Evolutionary conservation across 352 stramenopile genomes (phyloP), one percentile per base, ranked within the genome.

Genomic region (Plasmopara halstedii): DNA sequence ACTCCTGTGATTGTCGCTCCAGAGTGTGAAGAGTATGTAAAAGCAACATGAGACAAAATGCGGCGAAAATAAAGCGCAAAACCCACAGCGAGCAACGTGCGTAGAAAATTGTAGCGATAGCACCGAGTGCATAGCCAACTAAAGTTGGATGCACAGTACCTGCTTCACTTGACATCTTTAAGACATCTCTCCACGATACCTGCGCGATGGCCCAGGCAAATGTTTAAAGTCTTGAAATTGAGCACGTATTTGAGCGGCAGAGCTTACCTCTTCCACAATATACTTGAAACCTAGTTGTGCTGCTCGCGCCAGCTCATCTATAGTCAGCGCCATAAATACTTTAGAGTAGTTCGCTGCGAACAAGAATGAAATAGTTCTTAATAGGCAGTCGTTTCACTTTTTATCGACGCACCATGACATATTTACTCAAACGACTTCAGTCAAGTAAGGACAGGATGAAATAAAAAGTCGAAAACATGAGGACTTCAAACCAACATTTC

Each of bases 111-210:
- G 54, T 58, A 7, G 67, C 56, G 36, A 80, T 56, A 2, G 69
- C 56, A 8, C 73, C 73, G 6, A 84, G 60, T 8, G 43, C 53
- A 21, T 85, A 88, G 25, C 68, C 76, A 15, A 80, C 26, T 1
- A 88, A 36, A 23, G 73, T 82, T 32, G 71, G 70, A 43, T 78
- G 83, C 21, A 85, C 42, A 20, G 73, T 69, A 2, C 73, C 73
- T 22, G 69, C 67, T 38, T 76, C 64, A 47, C 70, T 83, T 18
- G 76, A 83, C 7, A 68, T 51, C 17, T 60, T 46, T 3, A 84
- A 32, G 37, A 84, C 45, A 10, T 64, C 58, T 18, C 31, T 47
- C 20, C 75, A 52, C 0, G 76, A 82, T 4, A 78, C 29, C 73
- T 88, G 29, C 31, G 6, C 7, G 42, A 22, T 34, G 13, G 25